Base-by-base conservation (phyloP, 345 rosid genomes). In the Eucalyptus curtisii region DNA sequence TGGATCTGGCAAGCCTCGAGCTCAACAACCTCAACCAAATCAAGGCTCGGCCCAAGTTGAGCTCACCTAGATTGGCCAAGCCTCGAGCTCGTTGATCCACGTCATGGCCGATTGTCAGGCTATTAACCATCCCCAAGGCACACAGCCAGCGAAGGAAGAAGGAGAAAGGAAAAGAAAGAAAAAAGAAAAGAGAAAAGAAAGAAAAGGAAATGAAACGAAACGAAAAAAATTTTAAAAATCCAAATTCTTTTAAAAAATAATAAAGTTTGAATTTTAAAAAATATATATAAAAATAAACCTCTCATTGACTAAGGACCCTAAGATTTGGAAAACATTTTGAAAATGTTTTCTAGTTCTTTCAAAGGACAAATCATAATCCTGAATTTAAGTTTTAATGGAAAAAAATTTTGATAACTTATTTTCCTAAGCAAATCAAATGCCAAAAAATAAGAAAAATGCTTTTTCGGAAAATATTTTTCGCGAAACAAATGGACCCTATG, bases 1-100 rank as follows among this genome's bases (percentile, higher is more conserved):
- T 52, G 25, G 57, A 52, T 20, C 2, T 19, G 1, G 13, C 30
- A 25, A 55, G 59, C 30, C 61, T 55, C 30, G 13, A 55, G 13
- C 61, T 55, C 3, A 1, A 55, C 61, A 55, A 25, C 30, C 61
- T 55, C 27, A 25, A 25, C 30, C 13, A 52, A 20, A 52, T 52
- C 25, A 5, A 52, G 57, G 57, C 25, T 52, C 10, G 0, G 2
- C 57, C 57, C 25, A 52, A 55, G 61, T 22, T 55, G 61, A 55
- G 30, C 30, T 55, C 61, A 55, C 13, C 27, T 22, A 25, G 30
- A 55, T 55, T 25, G 61, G 20, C 13, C 61, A 4, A 55, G 30
- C 30, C 61, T 55, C 0, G 0, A 55, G 61, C 6, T 55, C 3
- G 6, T 2, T 2, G 1, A 55, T 25, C 30, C 0, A 0, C 6